phyloP scores from a whole-genome alignment of 208 protist genomes.

The Trypanosoma congolense region DNA sequence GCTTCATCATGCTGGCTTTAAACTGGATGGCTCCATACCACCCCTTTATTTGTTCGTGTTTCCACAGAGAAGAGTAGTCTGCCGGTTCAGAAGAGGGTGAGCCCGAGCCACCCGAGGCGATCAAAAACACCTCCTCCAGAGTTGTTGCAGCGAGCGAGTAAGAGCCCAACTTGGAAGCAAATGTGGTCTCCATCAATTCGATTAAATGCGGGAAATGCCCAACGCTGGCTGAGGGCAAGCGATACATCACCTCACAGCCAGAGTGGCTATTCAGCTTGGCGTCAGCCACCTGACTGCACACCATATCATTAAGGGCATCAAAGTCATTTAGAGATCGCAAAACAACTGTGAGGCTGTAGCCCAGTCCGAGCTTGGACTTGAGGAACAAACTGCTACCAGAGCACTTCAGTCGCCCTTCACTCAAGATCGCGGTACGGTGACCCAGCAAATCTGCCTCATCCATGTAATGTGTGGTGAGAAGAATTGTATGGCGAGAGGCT shows the following conservation, averaged over 20 bases:
- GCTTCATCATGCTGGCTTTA: conserved; percentile 55
- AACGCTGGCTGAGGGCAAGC: conserved; percentile 44
- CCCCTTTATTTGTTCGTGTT: background rate
- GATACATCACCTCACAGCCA: conserved; percentile 44
- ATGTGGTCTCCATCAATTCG: conserved; percentile 22
- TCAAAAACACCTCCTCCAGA: conserved; percentile 73
- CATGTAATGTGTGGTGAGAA: conserved; percentile 93
- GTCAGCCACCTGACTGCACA: conserved; percentile 25
- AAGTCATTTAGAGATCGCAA: conserved; percentile 16
- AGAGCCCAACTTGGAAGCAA: conserved; percentile 25
- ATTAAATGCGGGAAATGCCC: conserved; percentile 40
- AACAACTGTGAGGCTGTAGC: conserved; percentile 49
- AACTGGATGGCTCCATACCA: conserved; percentile 29
- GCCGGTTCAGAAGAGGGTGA: background rate
- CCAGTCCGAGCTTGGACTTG: conserved; percentile 55
- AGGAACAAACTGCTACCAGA: conserved; percentile 55
- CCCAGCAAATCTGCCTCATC: conserved; percentile 96
- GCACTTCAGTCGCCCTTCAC: conserved; percentile 52
- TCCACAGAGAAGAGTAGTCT: background rate
- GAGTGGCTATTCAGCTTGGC: conserved; percentile 27
- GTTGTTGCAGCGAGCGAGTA: conserved; percentile 67
- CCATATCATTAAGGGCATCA: conserved; percentile 18
- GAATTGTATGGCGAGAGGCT: conserved; percentile 45
- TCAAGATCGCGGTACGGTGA: conserved; percentile 90
- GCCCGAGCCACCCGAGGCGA: conserved; percentile 13